Evolutionary conservation across 441 rosid species (phyloP).

Genomic region (Brassica hybrid): DNA sequence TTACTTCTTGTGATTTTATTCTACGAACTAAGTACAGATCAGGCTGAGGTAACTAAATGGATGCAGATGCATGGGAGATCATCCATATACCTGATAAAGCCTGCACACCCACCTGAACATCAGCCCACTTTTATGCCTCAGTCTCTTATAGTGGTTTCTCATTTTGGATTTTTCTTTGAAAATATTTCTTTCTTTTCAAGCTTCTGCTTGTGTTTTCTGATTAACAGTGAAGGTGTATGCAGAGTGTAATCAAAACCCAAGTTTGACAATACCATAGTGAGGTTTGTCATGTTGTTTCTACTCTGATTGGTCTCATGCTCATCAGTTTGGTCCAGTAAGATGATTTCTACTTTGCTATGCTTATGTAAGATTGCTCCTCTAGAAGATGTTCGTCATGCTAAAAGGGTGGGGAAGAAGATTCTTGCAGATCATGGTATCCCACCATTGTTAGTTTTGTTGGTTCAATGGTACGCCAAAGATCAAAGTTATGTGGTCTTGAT

Average conservation of each 20-base stretch:
- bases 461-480: neutral
- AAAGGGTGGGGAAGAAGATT: slow-evolving; percentile 65
- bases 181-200: neutral
- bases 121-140: slow-evolving; percentile 68
- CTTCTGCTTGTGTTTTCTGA: neutral
- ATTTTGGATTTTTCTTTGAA: neutral
- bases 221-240: slow-evolving; percentile 61
- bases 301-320: neutral
- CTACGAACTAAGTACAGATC: neutral
- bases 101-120: slow-evolving; percentile 50
- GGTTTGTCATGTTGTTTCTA: slow-evolving; percentile 44
- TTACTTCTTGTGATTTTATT: too few relatives aligned
- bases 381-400: slow-evolving; percentile 77
- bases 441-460: slow-evolving; percentile 10
- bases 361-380: slow-evolving; percentile 71
- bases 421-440: slow-evolving; percentile 29
- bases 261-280: slow-evolving; percentile 61
- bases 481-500: slow-evolving; percentile 17
- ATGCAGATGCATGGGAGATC: slow-evolving; percentile 48
- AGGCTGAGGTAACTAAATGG: slow-evolving; percentile 26
- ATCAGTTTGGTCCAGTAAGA: slow-evolving; percentile 8
- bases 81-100: slow-evolving; percentile 60
- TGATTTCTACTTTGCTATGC: slow-evolving; percentile 1
- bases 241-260: slow-evolving; percentile 60
- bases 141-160: neutral